Evolutionary conservation across 2,329 filamentous ascomycete species (phyloP).

Genomic region (Amesomyces nigricolor): DNA sequence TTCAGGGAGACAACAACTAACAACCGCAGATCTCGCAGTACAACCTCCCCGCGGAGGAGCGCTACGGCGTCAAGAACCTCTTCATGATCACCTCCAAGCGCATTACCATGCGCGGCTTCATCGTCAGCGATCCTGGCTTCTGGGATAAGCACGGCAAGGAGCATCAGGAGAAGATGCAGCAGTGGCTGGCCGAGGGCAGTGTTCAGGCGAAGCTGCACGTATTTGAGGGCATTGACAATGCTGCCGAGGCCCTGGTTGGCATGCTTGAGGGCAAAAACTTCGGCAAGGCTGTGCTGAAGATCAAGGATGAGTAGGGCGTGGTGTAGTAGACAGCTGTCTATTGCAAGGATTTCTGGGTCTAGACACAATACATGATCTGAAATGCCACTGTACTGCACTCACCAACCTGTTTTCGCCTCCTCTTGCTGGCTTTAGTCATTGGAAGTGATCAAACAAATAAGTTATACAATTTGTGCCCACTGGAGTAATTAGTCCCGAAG

Average conservation of each 20-base stretch:
- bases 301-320: slow-evolving; percentile 28
- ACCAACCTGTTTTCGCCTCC: too few relatives aligned
- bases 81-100: slow-evolving; percentile 61
- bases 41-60: slow-evolving; percentile 51
- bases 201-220: slow-evolving; percentile 65
- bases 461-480: too few relatives aligned
- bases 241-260: slow-evolving; percentile 65
- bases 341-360: too few relatives aligned
- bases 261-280: slow-evolving; percentile 77
- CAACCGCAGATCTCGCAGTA: slow-evolving; percentile 62
- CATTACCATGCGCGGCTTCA: slow-evolving; percentile 68
- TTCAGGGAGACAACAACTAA: background rate
- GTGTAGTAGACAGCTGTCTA: too few relatives aligned
- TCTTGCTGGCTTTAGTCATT: too few relatives aligned
- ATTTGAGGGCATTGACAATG: slow-evolving; percentile 73
- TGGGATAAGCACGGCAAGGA: slow-evolving; percentile 61
- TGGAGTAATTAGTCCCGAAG: too few relatives aligned
- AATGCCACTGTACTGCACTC: too few relatives aligned
- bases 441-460: too few relatives aligned
- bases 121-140: slow-evolving; percentile 61
- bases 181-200: slow-evolving; percentile 70
- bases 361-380: too few relatives aligned
- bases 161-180: slow-evolving; percentile 68
- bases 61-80: slow-evolving; percentile 63
- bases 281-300: slow-evolving; percentile 76